Conservation (phyloP, 441 rosid genomes). For the Theobroma grandiflorum region DNA sequence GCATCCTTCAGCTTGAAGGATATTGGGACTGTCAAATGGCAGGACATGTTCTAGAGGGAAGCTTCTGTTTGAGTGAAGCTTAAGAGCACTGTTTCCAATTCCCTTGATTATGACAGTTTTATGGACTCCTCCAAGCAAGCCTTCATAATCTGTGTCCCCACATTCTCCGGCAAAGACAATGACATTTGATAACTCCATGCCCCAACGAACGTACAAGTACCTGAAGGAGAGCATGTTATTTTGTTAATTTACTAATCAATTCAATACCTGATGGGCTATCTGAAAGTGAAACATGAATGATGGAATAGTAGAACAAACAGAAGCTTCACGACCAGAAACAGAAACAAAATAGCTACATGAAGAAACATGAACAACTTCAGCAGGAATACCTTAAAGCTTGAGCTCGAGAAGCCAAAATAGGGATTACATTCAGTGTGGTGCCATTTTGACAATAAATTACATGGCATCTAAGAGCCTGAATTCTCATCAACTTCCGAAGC, state of each 20-base stretch:
- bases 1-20: conserved; percentile 49
- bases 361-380: not conserved
- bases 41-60: conserved; percentile 71
- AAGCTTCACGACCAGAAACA: not conserved
- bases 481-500: conserved; percentile 78
- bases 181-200: conserved; percentile 57
- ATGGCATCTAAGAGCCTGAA: conserved; percentile 82
- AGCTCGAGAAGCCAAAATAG: conserved; percentile 82
- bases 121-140: conserved; percentile 75
- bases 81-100: conserved; percentile 50
- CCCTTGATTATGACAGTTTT: conserved; percentile 78
- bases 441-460: conserved; percentile 72
- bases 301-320: not conserved
- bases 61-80: conserved; percentile 63
- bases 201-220: conserved; percentile 81
- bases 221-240: conserved; percentile 42
- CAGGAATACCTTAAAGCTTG: conserved; percentile 77
- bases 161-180: conserved; percentile 75
- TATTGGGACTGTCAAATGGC: conserved; percentile 59
- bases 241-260: not conserved
- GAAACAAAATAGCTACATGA: not conserved
- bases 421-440: conserved; percentile 69
- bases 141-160: conserved; percentile 86
- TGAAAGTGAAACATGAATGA: not conserved
- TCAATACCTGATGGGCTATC: not conserved